A percentile compares a stretch with the other conserved stretches of the same genome.
phyloP scores from a whole-genome alignment of 2,329 filamentous ascomycete species.

The Exophiala xenobiotica region DNA sequence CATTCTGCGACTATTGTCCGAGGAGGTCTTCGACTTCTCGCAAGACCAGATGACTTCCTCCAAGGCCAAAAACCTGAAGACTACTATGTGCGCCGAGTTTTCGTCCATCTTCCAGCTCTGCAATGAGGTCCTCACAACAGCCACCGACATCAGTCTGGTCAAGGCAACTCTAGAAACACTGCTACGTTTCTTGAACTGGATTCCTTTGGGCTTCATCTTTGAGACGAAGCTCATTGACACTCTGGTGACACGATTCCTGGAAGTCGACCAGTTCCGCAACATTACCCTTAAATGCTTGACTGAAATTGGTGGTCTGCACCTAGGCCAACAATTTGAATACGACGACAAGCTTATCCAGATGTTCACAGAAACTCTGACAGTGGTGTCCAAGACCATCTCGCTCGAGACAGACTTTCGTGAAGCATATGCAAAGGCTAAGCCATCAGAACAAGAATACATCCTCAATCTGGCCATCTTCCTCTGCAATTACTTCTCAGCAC shows the following conservation, averaged over 20 bases:
- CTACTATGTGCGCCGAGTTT: slow-evolving; percentile 98
- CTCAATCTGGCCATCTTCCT: slow-evolving; percentile 95
- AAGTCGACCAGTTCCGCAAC: slow-evolving; percentile 93
- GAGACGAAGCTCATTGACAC: slow-evolving; percentile 96
- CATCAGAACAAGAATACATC: slow-evolving; percentile 93
- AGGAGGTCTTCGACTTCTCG: slow-evolving; percentile 98
- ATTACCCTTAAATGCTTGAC: slow-evolving; percentile 95
- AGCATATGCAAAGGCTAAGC: slow-evolving; percentile 88
- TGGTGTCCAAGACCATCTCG: slow-evolving; percentile 90
- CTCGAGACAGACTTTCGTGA: slow-evolving; percentile 84
- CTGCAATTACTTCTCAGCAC: slow-evolving; percentile 94
- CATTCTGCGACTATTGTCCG: slow-evolving; percentile 88
- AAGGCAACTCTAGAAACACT: slow-evolving; percentile 97
- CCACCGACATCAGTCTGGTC: slow-evolving; percentile 82
- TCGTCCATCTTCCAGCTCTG: slow-evolving; percentile 98
- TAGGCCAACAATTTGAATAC: slow-evolving; percentile 72
- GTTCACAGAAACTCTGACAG: slow-evolving; percentile 95
- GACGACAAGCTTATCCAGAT: slow-evolving; percentile 96
- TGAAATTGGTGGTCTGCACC: slow-evolving; percentile 92
- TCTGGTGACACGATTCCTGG: slow-evolving; percentile 84
- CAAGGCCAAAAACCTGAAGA: slow-evolving; percentile 95
- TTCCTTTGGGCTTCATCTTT: slow-evolving; percentile 96
- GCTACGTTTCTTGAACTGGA: slow-evolving; percentile 97
- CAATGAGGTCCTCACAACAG: slow-evolving; percentile 88
- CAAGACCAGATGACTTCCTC: slow-evolving; percentile 99